Percentiles rank a stretch among this genome's conserved stretches.
Conservation (phyloP, 257 asterid species). For the Thymus mandschuricus region DNA sequence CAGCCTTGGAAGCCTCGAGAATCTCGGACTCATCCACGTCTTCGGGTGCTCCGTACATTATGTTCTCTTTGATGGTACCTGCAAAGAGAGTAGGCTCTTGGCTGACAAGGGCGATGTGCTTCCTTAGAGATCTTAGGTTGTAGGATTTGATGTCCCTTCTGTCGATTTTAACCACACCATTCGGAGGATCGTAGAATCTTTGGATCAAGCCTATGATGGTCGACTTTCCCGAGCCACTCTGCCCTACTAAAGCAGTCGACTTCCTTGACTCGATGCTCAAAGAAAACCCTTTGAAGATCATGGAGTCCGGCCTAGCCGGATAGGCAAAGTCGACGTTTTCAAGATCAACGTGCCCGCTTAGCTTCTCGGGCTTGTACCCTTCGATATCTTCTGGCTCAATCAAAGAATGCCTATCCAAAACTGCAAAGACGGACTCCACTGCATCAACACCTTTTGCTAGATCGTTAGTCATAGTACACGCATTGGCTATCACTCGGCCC, state of each 20-base stretch:
- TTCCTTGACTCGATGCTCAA: conserved; percentile 67
- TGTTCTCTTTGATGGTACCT: conserved; percentile 69
- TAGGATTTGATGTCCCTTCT: conserved; percentile 69
- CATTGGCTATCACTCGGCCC: conserved; percentile 88
- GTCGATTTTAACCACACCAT: conserved; percentile 67
- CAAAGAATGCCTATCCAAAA: conserved; percentile 66
- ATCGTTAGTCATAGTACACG: conserved; percentile 90
- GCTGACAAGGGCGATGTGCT: conserved; percentile 78
- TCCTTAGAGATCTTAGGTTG: conserved; percentile 60
- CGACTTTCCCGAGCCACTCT: conserved; percentile 92
- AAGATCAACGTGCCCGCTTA: conserved; percentile 65
- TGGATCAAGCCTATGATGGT: conserved; percentile 72
- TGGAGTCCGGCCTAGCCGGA: conserved; percentile 63
- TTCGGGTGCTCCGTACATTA: conserved; percentile 61
- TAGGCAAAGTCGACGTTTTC: conserved; percentile 65
- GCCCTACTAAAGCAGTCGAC: conserved; percentile 87
- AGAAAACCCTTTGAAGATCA: conserved; percentile 70
- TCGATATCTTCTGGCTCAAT: conserved; percentile 78
- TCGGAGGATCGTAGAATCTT: conserved; percentile 73
- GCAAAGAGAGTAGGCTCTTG: conserved; percentile 85
- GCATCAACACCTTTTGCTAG: conserved; percentile 79
- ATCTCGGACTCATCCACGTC: conserved; percentile 56
- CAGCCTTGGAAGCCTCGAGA: conserved; percentile 74
- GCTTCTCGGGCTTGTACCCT: conserved; percentile 52
- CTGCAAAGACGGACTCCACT: conserved; percentile 72